phyloP scores from a whole-genome alignment of 75 land plant species.

The Picea glauca region DNA sequence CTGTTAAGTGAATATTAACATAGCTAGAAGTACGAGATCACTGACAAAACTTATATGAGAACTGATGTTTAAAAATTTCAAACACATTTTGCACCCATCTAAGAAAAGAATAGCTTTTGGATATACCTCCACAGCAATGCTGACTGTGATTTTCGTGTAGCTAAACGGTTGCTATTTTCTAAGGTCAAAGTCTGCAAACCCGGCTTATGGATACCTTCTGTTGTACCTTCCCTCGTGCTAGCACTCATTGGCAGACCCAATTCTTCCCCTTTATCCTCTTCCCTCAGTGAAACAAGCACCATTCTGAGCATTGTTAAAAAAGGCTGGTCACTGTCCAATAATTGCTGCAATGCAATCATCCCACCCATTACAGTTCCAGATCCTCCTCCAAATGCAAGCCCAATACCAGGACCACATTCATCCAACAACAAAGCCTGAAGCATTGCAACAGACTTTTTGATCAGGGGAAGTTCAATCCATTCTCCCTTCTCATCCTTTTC shows the following conservation, averaged over 20 bases:
- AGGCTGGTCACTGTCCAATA: conserved; percentile 98
- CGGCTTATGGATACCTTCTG: conserved; percentile 30
- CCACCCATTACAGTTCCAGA: conserved; percentile 94
- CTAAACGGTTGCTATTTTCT: conserved; percentile 20
- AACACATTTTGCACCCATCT: not conserved
- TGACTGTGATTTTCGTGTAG: conserved; percentile 57
- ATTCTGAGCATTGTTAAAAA: conserved; percentile 97
- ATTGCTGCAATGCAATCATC: conserved; percentile 86
- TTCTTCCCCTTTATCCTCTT: conserved; percentile 78
- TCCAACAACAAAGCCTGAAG: conserved; percentile 91
- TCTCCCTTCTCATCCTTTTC: conserved; percentile 83
- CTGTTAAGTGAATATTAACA: not conserved
- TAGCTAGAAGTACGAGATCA: not conserved
- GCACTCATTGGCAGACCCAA: conserved; percentile 35
- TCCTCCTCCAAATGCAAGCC: conserved; percentile 91
- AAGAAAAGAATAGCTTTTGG: not conserved
- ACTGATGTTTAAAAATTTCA: not conserved
- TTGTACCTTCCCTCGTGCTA: conserved; percentile 30
- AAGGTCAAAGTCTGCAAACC: conserved; percentile 12
- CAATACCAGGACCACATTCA: conserved; percentile 84
- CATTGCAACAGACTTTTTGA: conserved; percentile 88
- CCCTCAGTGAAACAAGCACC: conserved; percentile 95
- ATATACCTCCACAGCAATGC: conserved; percentile 84
- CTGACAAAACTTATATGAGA: not conserved
- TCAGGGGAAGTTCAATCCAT: conserved; percentile 92